phyloP scores from a whole-genome alignment of 2,329 filamentous ascomycete genomes.

The Fusarium concolor region DNA sequence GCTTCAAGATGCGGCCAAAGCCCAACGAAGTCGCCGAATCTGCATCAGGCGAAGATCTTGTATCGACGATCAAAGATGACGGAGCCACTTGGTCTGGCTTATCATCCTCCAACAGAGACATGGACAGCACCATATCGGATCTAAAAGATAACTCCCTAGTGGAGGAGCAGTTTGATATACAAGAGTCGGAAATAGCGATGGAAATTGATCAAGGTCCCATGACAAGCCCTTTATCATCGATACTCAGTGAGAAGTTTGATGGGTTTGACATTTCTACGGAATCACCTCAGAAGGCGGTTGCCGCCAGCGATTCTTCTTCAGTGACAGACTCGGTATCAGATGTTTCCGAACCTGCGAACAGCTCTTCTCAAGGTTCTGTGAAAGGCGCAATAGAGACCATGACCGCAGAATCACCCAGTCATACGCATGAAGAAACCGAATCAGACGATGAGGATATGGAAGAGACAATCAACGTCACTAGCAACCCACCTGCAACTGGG shows the following conservation, averaged over 20 bases:
- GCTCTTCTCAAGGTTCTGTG: not conserved
- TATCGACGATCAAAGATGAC: not conserved
- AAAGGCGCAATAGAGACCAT: not conserved
- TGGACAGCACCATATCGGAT: conserved; percentile 2
- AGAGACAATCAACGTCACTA: not conserved
- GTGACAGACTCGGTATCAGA: not conserved
- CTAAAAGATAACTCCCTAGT: not conserved
- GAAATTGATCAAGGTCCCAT: not conserved
- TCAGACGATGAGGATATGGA: conserved; percentile 9
- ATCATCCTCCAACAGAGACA: conserved; percentile 15
- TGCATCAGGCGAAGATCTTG: not conserved
- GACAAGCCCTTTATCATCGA: conserved; percentile 35
- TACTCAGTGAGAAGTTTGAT: conserved; percentile 26
- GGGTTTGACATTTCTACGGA: conserved; percentile 9
- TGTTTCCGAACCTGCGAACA: conserved; percentile 5
- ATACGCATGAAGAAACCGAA: not conserved
- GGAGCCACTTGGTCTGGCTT: conserved; percentile 39
- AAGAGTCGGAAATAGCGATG: not conserved
- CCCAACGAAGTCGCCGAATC: not conserved
- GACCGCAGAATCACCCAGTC: not conserved
- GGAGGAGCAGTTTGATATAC: not conserved
- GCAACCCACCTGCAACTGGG: not conserved
- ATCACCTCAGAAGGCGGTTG: not conserved
- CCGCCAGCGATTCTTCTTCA: not conserved
- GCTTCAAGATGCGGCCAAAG: conserved; percentile 45